Evolutionary conservation across 208 protist species (phyloP).

Genomic region (Porcisia hertigi): DNA sequence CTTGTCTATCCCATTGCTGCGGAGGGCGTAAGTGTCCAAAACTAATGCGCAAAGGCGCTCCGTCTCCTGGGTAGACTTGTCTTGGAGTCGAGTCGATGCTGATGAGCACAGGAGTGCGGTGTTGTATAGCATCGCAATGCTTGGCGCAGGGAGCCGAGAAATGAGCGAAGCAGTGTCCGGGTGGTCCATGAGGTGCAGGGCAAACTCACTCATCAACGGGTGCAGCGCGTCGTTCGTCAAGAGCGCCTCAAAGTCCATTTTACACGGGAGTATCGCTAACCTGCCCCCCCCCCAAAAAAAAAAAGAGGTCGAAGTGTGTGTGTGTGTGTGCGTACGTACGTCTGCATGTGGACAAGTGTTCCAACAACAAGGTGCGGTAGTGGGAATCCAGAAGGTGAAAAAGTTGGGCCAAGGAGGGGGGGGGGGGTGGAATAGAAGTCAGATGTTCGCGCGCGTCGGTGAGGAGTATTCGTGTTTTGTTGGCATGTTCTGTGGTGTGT

Average conservation of each 20-base stretch:
- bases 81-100: neutral
- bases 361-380: neutral
- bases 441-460: no score
- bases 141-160: slow-evolving; percentile 17
- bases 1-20: neutral
- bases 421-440: neutral
- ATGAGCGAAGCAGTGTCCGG: slow-evolving; percentile 22
- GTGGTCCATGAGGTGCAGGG: slow-evolving; percentile 27
- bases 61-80: neutral
- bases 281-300: no score
- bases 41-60: slow-evolving; percentile 26
- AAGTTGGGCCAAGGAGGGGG: neutral
- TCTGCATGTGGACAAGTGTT: neutral
- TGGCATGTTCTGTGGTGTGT: no score
- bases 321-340: neutral
- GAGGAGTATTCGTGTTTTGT: no score
- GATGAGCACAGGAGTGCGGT: slow-evolving; percentile 23
- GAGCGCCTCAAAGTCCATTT: slow-evolving; percentile 29
- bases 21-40: slow-evolving; percentile 16
- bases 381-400: neutral
- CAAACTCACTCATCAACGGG: slow-evolving; percentile 24
- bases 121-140: slow-evolving; percentile 33
- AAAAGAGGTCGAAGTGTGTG: neutral
- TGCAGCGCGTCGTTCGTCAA: slow-evolving; percentile 23
- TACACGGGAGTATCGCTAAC: neutral